Conservation (phyloP, 805 yeast genomes). For the Starmerella apicola region DNA sequence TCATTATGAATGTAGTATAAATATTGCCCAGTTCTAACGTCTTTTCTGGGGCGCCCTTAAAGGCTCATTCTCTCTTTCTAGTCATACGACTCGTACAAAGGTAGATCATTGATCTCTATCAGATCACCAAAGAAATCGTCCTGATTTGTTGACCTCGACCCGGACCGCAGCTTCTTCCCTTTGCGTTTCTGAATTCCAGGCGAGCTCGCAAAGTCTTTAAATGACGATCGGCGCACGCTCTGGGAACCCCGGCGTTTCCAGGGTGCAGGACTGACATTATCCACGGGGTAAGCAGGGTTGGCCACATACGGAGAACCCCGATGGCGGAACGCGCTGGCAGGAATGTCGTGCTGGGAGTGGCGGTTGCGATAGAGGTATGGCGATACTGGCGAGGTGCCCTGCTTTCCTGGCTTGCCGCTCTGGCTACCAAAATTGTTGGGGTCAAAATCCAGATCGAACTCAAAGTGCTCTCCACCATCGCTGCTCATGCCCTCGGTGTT, state of each 20-base stretch:
- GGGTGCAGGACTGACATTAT: constrained; percentile 14
- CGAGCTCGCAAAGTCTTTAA: constrained; percentile 23
- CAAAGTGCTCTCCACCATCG: constrained; percentile 39
- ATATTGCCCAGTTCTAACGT: too few species aligned
- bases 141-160: constrained; percentile 8
- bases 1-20: too few species aligned
- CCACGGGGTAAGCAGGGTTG: constrained; percentile 14
- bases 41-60: too few species aligned
- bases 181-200: constrained; percentile 21
- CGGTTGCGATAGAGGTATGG: constrained; percentile 27
- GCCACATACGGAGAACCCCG: constrained; percentile 37
- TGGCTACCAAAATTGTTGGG: not conserved
- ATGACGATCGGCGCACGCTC: constrained; percentile 18
- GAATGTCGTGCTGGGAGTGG: constrained; percentile 37
- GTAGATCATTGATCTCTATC: constrained; percentile 28
- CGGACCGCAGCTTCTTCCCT: constrained; percentile 3
- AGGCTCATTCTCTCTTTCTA: too few species aligned
- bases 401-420: constrained; percentile 5
- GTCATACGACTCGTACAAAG: too few species aligned
- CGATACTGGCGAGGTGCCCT: constrained; percentile 14
- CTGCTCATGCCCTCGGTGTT: constrained; percentile 69
- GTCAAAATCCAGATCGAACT: constrained; percentile 18
- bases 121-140: constrained; percentile 27
- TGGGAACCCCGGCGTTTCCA: constrained; percentile 15
- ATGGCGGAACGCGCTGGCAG: constrained; percentile 83